A percentile compares a stretch with the other conserved stretches of the same genome.
These are phyloP conservation scores for Parathielavia appendiculata DNA, from an alignment of 495 filamentous ascomycete species.

Conservation along the genomic window DNA sequence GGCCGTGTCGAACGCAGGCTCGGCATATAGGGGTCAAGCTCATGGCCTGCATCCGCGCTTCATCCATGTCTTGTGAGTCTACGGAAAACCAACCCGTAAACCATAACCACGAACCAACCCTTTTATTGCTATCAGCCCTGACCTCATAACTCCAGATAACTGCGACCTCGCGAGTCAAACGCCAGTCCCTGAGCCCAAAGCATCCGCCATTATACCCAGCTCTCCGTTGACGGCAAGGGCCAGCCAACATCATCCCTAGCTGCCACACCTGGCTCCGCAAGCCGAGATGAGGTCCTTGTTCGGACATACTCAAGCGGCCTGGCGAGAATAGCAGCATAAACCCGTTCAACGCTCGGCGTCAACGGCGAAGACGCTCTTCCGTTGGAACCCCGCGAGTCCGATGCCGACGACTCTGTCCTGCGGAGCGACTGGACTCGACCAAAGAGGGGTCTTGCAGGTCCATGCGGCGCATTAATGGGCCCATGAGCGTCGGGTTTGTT, in stretches of 20 bases:
- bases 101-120: not conserved
- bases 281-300: not conserved
- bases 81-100: no score
- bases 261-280: not conserved
- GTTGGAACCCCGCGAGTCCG: not conserved
- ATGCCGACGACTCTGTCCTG: not conserved
- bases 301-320: conserved; percentile 7
- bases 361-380: conserved; percentile 12
- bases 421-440: not conserved
- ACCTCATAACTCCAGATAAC: not conserved
- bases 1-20: no score
- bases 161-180: not conserved
- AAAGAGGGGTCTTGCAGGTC: not conserved
- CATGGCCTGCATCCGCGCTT: no score
- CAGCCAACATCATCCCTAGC: conserved; percentile 16
- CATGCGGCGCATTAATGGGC: not conserved
- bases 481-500: not conserved
- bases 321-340: conserved; percentile 14
- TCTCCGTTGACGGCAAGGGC: conserved; percentile 6
- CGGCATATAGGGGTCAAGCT: no score
- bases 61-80: no score
- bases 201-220: conserved; percentile 2
- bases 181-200: not conserved
- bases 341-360: conserved; percentile 9
- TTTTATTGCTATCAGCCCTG: not conserved